Evolutionary conservation across 305 asterid species (phyloP).

Genomic region (Plantago rigida): DNA sequence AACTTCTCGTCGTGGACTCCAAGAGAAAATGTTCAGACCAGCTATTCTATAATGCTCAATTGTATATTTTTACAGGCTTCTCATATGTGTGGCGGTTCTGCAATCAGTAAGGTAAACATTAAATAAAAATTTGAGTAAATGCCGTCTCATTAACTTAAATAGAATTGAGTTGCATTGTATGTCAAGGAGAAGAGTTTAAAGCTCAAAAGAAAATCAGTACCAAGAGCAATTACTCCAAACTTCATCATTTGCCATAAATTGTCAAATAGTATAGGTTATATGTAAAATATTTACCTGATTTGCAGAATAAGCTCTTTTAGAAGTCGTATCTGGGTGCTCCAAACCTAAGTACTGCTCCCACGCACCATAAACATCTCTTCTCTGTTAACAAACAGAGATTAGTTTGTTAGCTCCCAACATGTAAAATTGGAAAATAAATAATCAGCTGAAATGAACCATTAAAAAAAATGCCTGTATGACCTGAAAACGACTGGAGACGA

Average conservation of each 20-base stretch:
- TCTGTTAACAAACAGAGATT: constrained; percentile 39
- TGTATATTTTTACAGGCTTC: constrained; percentile 79
- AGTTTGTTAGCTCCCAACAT: constrained; percentile 1
- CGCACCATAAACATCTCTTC: constrained; percentile 88
- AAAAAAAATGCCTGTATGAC: constrained; percentile 25
- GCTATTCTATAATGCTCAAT: constrained; percentile 30
- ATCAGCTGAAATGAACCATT: constrained; percentile 1
- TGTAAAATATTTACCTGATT: constrained; percentile 45
- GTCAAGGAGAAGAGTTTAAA: not conserved
- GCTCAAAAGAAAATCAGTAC: no score
- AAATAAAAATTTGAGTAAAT: not conserved
- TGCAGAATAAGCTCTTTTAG: constrained; percentile 56
- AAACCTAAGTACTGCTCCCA: constrained; percentile 97
- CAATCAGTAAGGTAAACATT: constrained; percentile 23
- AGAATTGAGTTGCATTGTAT: not conserved
- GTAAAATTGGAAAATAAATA: constrained; percentile 2
- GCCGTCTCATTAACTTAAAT: not conserved
- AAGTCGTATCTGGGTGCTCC: constrained; percentile 79
- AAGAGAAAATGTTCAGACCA: constrained; percentile 15
- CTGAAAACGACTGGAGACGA: constrained; percentile 73
- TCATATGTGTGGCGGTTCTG: constrained; percentile 86
- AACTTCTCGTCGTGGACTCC: constrained; percentile 16
- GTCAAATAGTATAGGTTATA: not conserved
- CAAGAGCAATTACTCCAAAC: no score
- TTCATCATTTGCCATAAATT: no score